Conservation (phyloP, 257 asterid genomes). For the Solanum phureja region DNA sequence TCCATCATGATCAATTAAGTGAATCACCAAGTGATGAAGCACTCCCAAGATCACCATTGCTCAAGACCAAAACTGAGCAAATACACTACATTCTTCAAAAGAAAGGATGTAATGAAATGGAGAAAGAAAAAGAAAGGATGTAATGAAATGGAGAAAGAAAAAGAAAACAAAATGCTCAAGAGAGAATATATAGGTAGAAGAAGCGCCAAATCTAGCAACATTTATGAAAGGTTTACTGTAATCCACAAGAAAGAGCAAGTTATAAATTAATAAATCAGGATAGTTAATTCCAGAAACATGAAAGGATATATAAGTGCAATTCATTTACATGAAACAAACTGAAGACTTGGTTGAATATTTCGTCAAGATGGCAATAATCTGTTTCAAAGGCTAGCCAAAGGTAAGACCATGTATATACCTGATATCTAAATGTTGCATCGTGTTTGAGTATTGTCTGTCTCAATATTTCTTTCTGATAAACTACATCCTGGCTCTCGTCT, state of each 20-base stretch:
- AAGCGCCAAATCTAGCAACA: not conserved
- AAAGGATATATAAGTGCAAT: not conserved
- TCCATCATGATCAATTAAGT: not conserved
- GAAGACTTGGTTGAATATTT: not conserved
- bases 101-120: not conserved
- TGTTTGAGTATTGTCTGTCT: constrained; percentile 58
- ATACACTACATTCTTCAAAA: not conserved
- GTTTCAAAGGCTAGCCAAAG: not conserved
- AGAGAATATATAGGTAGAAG: not conserved
- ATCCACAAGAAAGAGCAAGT: not conserved
- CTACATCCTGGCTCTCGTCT: constrained; percentile 16
- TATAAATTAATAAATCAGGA: not conserved
- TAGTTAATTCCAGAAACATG: not conserved
- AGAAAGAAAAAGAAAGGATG: not conserved
- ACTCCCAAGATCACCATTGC: not conserved
- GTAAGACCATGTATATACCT: constrained; percentile 28
- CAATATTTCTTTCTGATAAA: constrained; percentile 30
- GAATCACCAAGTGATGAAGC: not conserved
- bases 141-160: too few species aligned
- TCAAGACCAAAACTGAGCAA: not conserved
- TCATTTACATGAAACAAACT: not conserved
- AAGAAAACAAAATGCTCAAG: not conserved
- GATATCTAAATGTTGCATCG: constrained; percentile 62
- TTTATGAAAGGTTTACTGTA: not conserved
- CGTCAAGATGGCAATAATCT: not conserved